Evolutionary conservation across 2,329 filamentous ascomycete species (phyloP), one percentile per base, ranked within the genome.

Genomic region (Alternaria sp.): DNA sequence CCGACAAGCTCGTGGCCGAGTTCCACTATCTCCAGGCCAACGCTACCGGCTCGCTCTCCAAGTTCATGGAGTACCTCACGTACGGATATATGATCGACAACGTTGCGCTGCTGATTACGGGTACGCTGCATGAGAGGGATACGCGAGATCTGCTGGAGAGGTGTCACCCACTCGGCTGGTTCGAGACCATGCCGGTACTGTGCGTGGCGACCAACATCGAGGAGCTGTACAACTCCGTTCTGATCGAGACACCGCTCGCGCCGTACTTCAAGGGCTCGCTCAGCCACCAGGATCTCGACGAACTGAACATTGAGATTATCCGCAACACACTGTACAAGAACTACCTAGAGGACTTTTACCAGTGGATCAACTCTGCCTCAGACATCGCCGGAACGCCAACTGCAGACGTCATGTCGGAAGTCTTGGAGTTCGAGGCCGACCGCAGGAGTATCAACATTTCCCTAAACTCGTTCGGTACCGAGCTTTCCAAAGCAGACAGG

Each of bases 1-100:
- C 95, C 72, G 95, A 99, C 78, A 99, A 99, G 83, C 89, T 99
- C 66, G 94, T 99, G 65, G 90, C 93, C 67, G 95, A 99, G 79
- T 99, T 99, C 79, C 90, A 93, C 75, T 99, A 99, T 78, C 85
- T 99, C 44, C 92, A 96, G 69, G 93, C 93, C 62, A 97, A 99
- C 76, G 91, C 94, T 28, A 92, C 92, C 2, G 95, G 95, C 14
- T 92, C 93, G 1, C 87, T 97, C 36, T 90, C 93, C 63, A 93
- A 92, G 76, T 99, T 99, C 79, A 93, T 99, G 87, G 93, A 98
- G 79, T 99, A 97, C 80, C 84, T 99, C 61, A 99, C 95, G 1
- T 99, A 99, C 78, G 94, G 93, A 62, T 99, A 99, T 84, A 99
- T 99, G 95, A 99, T 99, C 80, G 95, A 99, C 81, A 99, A 99